Evolutionary conservation across 108 stramenopile species (phyloP), one percentile per base, ranked within the genome.

Genomic region (Epipyxis sp.): DNA sequence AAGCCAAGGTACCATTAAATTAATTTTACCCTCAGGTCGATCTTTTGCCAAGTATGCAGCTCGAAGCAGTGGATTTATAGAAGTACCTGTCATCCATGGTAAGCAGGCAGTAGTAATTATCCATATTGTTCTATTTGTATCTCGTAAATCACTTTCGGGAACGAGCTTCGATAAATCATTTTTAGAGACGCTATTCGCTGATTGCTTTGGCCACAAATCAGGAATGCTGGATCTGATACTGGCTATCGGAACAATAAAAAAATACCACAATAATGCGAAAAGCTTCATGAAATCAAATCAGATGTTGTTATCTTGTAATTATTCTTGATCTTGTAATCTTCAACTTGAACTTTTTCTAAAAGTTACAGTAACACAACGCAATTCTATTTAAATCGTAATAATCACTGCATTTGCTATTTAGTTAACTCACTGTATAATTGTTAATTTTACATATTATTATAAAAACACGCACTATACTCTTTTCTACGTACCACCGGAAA

Each of bases 31-130:
- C 43, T 85, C 85, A 6, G 65, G 67, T 0, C 94, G 86, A 59
- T 90, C 91, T 0, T 44, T 45, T 0, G 88, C 82, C 59, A 94
- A 81, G 81, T 93, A 91, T 0, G 92, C 89, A 25, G 94, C 94
- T 16, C 94, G 86, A 0, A 93, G 80, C 0, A 94, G 83, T 34
- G 94, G 94, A 78, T 94, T 94, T 69, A 94, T 92, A 13, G 94
- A 92, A 1, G 94, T 94, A 2, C 94, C 94, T 44, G 94, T 94
- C 89, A 90, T 91, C 94, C 94, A 94, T 6, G 94, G 94, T 16
- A 94, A 67, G 0, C 91, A 74, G 20, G 92, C 94, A 0, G 94
- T 93, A 1, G 94, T 94, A 6, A 94, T 91, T 6, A 94, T 90
- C 86, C 85, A 89, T 59, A 94, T 90, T n/a, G 81, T 87, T 6